Percentiles rank a stretch among this genome's conserved stretches.
Conservation (phyloP, 2,329 filamentous ascomycete species). For the Xylaria digitata region DNA sequence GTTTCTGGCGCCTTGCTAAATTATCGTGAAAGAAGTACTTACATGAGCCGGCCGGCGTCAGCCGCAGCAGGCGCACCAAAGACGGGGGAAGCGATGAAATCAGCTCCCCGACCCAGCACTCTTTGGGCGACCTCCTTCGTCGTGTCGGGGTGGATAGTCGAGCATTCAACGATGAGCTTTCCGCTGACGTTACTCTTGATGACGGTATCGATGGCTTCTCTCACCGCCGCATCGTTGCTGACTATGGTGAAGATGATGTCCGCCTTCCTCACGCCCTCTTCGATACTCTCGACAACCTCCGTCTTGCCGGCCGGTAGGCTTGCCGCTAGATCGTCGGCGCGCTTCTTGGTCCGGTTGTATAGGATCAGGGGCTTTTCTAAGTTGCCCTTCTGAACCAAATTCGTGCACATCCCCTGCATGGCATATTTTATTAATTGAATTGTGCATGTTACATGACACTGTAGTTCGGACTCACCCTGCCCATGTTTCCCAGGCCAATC, state of each 20-base stretch:
- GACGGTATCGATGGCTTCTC: conserved; percentile 68
- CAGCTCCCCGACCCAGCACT: conserved; percentile 69
- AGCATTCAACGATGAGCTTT: conserved; percentile 89
- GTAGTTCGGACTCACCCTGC: conserved; percentile 66
- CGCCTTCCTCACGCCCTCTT: conserved; percentile 73
- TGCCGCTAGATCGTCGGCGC: conserved; percentile 71
- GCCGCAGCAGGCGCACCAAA: conserved; percentile 73
- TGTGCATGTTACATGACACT: conserved; percentile 12
- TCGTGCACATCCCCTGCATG: conserved; percentile 83
- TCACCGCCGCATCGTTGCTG: conserved; percentile 79
- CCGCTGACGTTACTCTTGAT: conserved; percentile 68
- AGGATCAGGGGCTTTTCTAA: conserved; percentile 78
- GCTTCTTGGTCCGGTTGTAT: conserved; percentile 80
- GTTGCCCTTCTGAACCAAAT: conserved; percentile 80
- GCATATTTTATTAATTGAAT: conserved; percentile 32
- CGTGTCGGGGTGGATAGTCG: conserved; percentile 86
- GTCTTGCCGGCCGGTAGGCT: conserved; percentile 71
- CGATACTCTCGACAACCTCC: conserved; percentile 70
- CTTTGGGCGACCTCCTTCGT: conserved; percentile 72
- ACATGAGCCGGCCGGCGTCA: conserved; percentile 71
- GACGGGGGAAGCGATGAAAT: conserved; percentile 79
- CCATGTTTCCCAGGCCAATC: conserved; percentile 91
- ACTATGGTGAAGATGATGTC: conserved; percentile 88
- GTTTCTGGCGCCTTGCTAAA: neutral
- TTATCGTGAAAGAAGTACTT: conserved; percentile 30